A percentile compares a stretch with the other conserved stretches of the same genome.
These are phyloP conservation scores for Cymbopogon citratus DNA, from an alignment of 176 grass and related monocot species.

Conservation along the genomic window DNA sequence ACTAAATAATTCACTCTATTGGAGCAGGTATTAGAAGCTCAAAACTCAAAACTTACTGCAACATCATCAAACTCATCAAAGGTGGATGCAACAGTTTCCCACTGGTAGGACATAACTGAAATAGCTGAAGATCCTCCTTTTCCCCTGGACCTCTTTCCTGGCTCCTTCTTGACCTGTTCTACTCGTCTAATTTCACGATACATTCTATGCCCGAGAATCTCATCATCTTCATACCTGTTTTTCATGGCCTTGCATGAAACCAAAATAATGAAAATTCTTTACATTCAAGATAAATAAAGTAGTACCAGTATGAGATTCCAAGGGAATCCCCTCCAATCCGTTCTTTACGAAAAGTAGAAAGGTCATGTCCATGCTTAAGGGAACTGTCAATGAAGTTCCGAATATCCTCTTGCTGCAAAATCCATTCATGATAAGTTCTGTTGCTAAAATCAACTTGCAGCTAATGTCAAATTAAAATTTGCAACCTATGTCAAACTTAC, in stretches of 20 bases:
- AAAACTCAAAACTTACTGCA: constrained; percentile 70
- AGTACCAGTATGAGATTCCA: constrained; percentile 94
- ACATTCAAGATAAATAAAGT: background rate
- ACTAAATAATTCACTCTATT: constrained; percentile 1
- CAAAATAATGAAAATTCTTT: constrained; percentile 5
- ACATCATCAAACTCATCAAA: constrained; percentile 96
- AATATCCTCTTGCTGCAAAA: constrained; percentile 98
- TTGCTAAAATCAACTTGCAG: constrained; percentile 8
- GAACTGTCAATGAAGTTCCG: constrained; percentile 89
- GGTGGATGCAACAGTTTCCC: constrained; percentile 94
- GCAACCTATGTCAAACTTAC: background rate
- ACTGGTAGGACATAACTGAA: constrained; percentile 67
- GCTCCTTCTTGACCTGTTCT: constrained; percentile 61
- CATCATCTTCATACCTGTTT: constrained; percentile 98
- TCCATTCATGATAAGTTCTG: constrained; percentile 16
- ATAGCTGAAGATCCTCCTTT: constrained; percentile 49
- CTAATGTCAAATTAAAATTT: background rate
- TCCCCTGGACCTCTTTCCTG: constrained; percentile 56
- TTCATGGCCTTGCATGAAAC: constrained; percentile 2
- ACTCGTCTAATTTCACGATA: constrained; percentile 94
- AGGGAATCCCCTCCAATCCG: constrained; percentile 87
- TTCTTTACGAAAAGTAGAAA: constrained; percentile 90
- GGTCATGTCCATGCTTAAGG: constrained; percentile 65
- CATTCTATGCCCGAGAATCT: constrained; percentile 82
- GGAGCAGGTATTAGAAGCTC: background rate